A percentile compares a stretch with the other conserved stretches of the same genome.
Evolutionary conservation across 345 rosid genomes (phyloP).

Genomic region (Salix suchowensis): DNA sequence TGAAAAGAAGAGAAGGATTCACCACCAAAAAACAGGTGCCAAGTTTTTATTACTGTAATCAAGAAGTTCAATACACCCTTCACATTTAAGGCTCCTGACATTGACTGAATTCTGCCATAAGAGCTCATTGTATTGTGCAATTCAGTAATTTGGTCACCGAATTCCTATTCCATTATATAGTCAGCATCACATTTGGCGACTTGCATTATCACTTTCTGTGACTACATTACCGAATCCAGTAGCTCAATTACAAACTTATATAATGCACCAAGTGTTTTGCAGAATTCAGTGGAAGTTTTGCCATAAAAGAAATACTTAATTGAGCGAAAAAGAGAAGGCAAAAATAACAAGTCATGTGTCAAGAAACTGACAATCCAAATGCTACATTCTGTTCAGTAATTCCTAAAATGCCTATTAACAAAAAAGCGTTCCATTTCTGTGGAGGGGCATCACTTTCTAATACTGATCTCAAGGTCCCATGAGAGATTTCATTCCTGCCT

Average conservation of each 20-base stretch:
- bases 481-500: conserved; percentile 46
- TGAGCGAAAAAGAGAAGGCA: not conserved
- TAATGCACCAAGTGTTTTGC: not conserved
- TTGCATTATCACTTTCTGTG: not conserved
- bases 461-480: conserved; percentile 22
- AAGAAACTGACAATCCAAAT: no score
- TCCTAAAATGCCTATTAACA: not conserved
- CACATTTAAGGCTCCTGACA: no score
- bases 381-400: not conserved
- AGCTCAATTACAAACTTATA: not conserved
- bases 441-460: not conserved
- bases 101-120: no score
- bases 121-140: not conserved
- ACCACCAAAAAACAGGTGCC: no score
- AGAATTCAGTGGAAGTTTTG: not conserved
- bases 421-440: not conserved
- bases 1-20: no score
- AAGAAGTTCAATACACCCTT: no score
- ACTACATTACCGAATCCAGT: not conserved
- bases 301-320: no score
- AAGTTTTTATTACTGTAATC: no score
- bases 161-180: not conserved
- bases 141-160: not conserved
- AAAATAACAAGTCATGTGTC: not conserved
- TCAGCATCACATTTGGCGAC: not conserved